These are phyloP conservation scores for Suillus americanus DNA, from an alignment of 768 basidiomycete species.

Conservation along the genomic window DNA sequence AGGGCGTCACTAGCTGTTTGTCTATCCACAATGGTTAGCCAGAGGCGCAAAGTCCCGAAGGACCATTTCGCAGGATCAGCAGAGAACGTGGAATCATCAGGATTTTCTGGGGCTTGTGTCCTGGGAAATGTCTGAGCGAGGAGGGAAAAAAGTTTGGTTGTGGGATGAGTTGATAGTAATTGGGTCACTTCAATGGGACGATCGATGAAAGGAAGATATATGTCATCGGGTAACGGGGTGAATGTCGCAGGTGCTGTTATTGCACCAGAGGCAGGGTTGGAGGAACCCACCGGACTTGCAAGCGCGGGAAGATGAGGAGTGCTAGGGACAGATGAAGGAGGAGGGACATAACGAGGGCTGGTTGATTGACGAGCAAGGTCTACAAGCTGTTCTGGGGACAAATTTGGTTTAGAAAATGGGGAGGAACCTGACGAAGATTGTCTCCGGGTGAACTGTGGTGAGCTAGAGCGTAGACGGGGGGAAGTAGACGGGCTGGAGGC, in stretches of 20 bases:
- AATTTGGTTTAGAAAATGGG: slow-evolving; percentile 43
- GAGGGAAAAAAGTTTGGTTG: slow-evolving; percentile 68
- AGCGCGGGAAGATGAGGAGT: slow-evolving; percentile 15
- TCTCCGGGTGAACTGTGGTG: slow-evolving; percentile 34
- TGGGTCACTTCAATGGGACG: slow-evolving; percentile 72
- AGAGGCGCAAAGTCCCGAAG: slow-evolving; percentile 65
- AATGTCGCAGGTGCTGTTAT: slow-evolving; percentile 55
- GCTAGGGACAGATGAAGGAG: slow-evolving; percentile 17
- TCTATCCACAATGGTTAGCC: slow-evolving; percentile 66
- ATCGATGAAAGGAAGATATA: slow-evolving; percentile 85
- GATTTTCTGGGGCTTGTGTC: slow-evolving; percentile 24
- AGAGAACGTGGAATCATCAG: slow-evolving; percentile 34
- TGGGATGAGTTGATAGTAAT: slow-evolving; percentile 65
- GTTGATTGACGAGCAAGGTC: slow-evolving; percentile 69
- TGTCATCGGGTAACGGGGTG: slow-evolving; percentile 71
- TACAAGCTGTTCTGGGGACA: slow-evolving; percentile 73
- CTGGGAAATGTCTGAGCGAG: slow-evolving; percentile 68
- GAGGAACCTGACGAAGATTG: slow-evolving; percentile 34
- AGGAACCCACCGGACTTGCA: slow-evolving; percentile 7
- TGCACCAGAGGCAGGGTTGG: not conserved
- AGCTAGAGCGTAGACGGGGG: slow-evolving; percentile 48
- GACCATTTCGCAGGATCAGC: slow-evolving; percentile 71
- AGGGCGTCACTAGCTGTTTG: slow-evolving; percentile 62
- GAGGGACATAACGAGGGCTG: slow-evolving; percentile 34
- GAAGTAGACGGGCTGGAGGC: slow-evolving; percentile 37